Evolutionary conservation across 1,139 yeast species (phyloP).

Genomic region (Blastobotrys capitulatus): DNA sequence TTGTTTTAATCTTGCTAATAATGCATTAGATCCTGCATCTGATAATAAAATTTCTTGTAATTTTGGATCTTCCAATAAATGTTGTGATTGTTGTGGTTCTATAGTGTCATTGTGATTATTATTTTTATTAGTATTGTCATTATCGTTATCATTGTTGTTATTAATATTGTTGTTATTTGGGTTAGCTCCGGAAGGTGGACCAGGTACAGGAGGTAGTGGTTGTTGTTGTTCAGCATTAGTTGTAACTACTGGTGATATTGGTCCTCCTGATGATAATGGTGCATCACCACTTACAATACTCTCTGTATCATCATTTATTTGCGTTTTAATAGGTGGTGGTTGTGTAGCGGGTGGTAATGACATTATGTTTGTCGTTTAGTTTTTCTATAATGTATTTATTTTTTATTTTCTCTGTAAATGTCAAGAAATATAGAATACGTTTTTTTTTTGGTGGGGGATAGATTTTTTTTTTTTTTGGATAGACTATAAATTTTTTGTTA

Average conservation of each 20-base stretch:
- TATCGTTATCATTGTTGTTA: background rate
- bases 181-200: background rate
- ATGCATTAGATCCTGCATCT: constrained; percentile 56
- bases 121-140: background rate
- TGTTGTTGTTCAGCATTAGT: background rate
- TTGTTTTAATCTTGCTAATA: constrained; percentile 70
- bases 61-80: constrained; percentile 43
- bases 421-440: too few species aligned
- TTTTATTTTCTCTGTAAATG: too few species aligned
- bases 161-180: background rate
- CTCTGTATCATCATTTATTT: background rate
- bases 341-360: background rate
- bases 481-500: too few species aligned
- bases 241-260: background rate
- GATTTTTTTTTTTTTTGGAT: background rate
- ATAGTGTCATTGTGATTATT: background rate
- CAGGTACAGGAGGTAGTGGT: too few species aligned
- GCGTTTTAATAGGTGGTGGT: background rate
- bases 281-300: too few species aligned
- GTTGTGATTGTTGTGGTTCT: constrained; percentile 7
- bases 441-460: too few species aligned
- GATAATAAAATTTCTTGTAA: constrained; percentile 48
- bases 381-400: too few species aligned
- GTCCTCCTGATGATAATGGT: too few species aligned
- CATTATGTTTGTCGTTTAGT: background rate